A percentile compares a stretch with the other conserved stretches of the same genome.
Evolutionary conservation across 768 basidiomycete genomes (phyloP).

Genomic region (Podaxis rugospora): DNA sequence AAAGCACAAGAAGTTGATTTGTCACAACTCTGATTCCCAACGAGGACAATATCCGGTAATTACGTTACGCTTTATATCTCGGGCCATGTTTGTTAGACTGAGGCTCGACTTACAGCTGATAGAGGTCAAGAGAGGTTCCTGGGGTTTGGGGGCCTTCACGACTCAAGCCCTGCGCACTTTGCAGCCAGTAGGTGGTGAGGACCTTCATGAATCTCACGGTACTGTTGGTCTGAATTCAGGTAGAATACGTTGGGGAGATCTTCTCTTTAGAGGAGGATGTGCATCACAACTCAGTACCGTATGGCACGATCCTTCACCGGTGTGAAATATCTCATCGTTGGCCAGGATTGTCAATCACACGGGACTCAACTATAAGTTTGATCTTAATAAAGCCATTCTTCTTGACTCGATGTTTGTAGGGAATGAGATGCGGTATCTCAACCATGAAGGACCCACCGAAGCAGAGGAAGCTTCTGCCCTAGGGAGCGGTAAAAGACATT

Average conservation of each 20-base stretch:
- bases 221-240: neutral
- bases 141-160: constrained; percentile 8
- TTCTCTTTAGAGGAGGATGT: constrained; percentile 32
- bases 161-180: neutral
- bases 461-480: constrained; percentile 35
- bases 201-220: neutral
- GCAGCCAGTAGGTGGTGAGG: constrained; percentile 16
- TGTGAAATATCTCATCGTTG: constrained; percentile 23
- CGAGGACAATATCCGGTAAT: constrained; percentile 46
- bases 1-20: constrained; percentile 48
- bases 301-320: constrained; percentile 21
- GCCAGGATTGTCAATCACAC: constrained; percentile 38
- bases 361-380: constrained; percentile 59
- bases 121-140: constrained; percentile 6
- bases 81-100: neutral
- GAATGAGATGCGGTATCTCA: constrained; percentile 66
- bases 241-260: constrained; percentile 57
- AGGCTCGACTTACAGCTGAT: neutral
- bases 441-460: constrained; percentile 37
- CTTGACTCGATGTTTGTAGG: constrained; percentile 57
- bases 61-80: neutral
- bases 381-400: constrained; percentile 38
- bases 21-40: constrained; percentile 35
- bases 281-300: constrained; percentile 44
- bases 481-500: constrained; percentile 35